A percentile compares a stretch with the other conserved stretches of the same genome.
These are phyloP conservation scores for Eucalyptus cladocalyx DNA, from an alignment of 345 rosid species.

Conservation along the genomic window DNA sequence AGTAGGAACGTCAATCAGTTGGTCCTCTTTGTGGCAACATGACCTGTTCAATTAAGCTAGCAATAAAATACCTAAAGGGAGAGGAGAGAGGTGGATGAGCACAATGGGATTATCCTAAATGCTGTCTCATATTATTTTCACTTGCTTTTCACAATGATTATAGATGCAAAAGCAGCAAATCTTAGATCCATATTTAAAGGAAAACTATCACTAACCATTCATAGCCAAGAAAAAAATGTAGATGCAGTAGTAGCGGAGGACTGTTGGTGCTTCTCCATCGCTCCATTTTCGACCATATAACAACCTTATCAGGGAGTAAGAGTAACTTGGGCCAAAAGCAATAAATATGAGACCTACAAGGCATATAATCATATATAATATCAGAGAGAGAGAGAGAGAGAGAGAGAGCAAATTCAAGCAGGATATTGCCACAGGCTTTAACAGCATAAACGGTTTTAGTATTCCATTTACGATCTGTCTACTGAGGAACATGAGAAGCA, in stretches of 20 bases:
- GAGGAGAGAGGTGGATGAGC: background rate
- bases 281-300: slow-evolving; percentile 93
- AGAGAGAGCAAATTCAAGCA: background rate
- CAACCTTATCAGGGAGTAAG: slow-evolving; percentile 82
- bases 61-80: background rate
- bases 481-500: background rate
- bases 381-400: background rate
- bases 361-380: background rate
- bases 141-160: background rate
- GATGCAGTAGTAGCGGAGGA: slow-evolving; percentile 73
- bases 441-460: background rate
- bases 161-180: background rate
- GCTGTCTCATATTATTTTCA: background rate
- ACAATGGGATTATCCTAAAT: background rate
- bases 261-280: slow-evolving; percentile 84
- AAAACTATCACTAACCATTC: slow-evolving; percentile 6
- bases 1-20: background rate
- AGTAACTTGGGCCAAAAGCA: slow-evolving; percentile 97
- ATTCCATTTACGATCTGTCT: background rate
- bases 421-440: background rate
- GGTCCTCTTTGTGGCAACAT: background rate
- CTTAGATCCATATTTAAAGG: background rate
- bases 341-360: slow-evolving; percentile 32
- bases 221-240: slow-evolving; percentile 44
- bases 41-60: background rate